phyloP scores from a whole-genome alignment of 31 red algal species.

The Bonnemaisonia californica region DNA sequence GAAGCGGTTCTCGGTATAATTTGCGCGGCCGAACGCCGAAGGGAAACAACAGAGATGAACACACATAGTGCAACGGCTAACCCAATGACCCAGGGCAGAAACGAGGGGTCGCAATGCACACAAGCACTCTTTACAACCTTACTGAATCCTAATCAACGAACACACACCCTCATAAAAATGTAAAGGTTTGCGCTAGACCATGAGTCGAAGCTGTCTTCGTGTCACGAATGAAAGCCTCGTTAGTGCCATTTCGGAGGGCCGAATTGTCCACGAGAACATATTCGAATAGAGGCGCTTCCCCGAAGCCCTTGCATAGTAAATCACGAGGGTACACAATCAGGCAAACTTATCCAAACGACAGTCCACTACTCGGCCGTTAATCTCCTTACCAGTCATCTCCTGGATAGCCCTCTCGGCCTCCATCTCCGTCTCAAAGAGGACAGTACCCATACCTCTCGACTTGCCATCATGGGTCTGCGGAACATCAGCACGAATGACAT shows the following conservation, averaged over 20 bases:
- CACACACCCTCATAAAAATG: not conserved
- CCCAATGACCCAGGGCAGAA: not conserved
- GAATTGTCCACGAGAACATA: not conserved
- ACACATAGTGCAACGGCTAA: not conserved
- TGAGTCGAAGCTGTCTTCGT: not conserved
- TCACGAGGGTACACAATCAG: constrained; percentile 10
- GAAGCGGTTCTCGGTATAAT: not conserved
- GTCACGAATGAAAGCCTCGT: not conserved
- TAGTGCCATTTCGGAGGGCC: not conserved
- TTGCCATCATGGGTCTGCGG: constrained; percentile 84
- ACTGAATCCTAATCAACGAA: not conserved
- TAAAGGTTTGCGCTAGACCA: not conserved
- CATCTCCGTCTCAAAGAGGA: constrained; percentile 92
- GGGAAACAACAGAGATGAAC: not conserved
- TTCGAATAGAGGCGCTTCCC: not conserved
- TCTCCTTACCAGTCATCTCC: constrained; percentile 87
- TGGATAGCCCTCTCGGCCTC: constrained; percentile 93
- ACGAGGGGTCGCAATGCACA: not conserved
- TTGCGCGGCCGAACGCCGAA: not conserved
- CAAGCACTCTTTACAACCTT: constrained; percentile 1
- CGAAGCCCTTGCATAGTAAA: constrained; percentile 7
- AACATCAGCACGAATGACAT: constrained; percentile 95
- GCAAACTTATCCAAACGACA: constrained; percentile 95
- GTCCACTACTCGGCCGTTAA: constrained; percentile 90
- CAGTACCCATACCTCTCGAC: constrained; percentile 91